These are phyloP conservation scores for Microbotryum violaceum DNA, from an alignment of 1,284 basidiomycete genomes.

Conservation along the genomic window DNA sequence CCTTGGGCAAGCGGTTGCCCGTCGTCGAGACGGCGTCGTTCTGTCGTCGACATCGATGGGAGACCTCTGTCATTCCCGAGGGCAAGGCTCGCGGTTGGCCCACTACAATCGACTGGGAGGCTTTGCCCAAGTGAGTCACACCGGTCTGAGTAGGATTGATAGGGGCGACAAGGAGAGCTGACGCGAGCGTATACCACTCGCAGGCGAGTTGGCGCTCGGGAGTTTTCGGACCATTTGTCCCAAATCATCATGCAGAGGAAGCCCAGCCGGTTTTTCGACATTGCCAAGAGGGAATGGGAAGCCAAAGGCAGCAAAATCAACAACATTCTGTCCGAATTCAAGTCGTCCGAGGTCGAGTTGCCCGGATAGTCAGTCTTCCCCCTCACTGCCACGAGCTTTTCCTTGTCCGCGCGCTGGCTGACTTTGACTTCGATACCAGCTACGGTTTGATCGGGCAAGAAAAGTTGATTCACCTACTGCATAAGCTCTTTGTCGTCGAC, in stretches of 20 bases:
- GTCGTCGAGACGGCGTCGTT: constrained; percentile 19
- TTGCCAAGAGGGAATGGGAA: constrained; percentile 19
- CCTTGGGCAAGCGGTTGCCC: constrained; percentile 19
- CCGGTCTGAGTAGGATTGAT: not conserved
- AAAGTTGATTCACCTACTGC: constrained; percentile 16
- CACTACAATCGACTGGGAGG: constrained; percentile 18
- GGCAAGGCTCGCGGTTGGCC: constrained; percentile 28
- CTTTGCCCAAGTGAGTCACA: constrained; percentile 15
- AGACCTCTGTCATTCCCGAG: constrained; percentile 24
- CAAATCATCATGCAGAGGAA: constrained; percentile 11
- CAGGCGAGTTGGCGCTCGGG: constrained; percentile 17
- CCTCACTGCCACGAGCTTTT: not conserved
- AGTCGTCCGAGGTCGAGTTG: constrained; percentile 29
- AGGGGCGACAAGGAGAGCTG: not conserved
- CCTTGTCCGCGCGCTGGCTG: not conserved
- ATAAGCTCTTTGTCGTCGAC: constrained; percentile 7
- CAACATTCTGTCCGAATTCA: constrained; percentile 21
- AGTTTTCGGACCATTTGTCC: constrained; percentile 4
- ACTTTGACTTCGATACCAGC: constrained; percentile 6
- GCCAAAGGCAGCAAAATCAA: constrained; percentile 15
- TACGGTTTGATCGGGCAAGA: constrained; percentile 31
- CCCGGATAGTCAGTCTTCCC: constrained; percentile 32
- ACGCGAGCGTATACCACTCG: not conserved
- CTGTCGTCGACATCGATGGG: constrained; percentile 30
- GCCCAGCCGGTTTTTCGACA: constrained; percentile 17